Evolutionary conservation across 331 rosid genomes (phyloP).

Genomic region (Dryas integrifolia): DNA sequence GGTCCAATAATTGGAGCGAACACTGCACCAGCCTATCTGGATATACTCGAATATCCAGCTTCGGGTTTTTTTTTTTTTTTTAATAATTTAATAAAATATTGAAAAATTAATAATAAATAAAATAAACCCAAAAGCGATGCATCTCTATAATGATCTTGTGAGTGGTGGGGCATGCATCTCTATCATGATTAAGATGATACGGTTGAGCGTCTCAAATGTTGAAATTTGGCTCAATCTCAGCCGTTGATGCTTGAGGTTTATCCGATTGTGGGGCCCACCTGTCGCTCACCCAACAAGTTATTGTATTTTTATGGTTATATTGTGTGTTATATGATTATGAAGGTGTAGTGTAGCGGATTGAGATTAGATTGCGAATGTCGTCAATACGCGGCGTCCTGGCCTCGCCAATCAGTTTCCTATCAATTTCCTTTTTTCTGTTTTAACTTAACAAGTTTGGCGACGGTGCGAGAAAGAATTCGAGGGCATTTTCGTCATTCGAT

Average conservation of each 20-base stretch:
- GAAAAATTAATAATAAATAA: not conserved
- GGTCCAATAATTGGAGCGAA: conserved; percentile 40
- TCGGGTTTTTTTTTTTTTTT: not conserved
- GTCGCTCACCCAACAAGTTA: conserved; percentile 1
- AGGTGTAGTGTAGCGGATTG: not conserved
- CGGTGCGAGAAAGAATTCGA: not conserved
- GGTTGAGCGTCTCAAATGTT: not conserved
- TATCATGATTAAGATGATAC: not conserved
- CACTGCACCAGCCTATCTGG: conserved; percentile 29
- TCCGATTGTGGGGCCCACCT: conserved; percentile 36
- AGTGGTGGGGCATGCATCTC: not conserved
- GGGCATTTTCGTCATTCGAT: not conserved
- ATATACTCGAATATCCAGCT: conserved; percentile 45
- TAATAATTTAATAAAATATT: too few relatives aligned
- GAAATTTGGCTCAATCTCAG: conserved; percentile 28
- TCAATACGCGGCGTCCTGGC: conserved; percentile 51
- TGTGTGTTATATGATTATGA: not conserved
- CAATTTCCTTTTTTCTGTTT: not conserved
- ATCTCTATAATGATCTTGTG: conserved; percentile 12
- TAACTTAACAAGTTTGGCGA: not conserved
- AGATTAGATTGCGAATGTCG: not conserved
- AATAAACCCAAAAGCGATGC: not conserved
- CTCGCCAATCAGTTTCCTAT: conserved; percentile 14
- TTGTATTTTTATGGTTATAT: not conserved
- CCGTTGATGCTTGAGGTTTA: conserved; percentile 24